Conservation (phyloP, 73 alveolate species). For the Paramecium sexaurelia region DNA sequence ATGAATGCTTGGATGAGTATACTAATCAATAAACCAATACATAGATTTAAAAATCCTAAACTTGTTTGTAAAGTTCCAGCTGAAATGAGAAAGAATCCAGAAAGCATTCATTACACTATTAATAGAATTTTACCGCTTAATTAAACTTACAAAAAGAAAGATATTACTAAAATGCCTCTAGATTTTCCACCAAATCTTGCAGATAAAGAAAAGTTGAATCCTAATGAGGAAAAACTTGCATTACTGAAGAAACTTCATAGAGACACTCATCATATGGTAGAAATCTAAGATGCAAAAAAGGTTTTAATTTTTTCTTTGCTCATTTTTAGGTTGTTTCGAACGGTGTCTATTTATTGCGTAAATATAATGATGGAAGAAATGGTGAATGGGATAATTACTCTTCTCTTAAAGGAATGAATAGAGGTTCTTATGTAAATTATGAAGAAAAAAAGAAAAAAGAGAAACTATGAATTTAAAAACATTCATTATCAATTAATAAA, state of each 20-base stretch:
- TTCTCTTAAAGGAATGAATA: conserved; percentile 57
- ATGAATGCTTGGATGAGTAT: conserved; percentile 95
- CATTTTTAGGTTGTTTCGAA: conserved; percentile 59
- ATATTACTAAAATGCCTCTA: conserved; percentile 64
- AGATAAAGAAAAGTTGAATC: conserved; percentile 76
- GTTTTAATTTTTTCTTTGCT: conserved; percentile 66
- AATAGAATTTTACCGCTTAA: conserved; percentile 86
- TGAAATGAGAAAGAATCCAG: conserved; percentile 86
- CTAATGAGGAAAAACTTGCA: conserved; percentile 84
- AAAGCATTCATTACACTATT: conserved; percentile 89
- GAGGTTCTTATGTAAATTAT: conserved; percentile 45
- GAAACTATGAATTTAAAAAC: background rate
- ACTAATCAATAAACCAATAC: conserved; percentile 93
- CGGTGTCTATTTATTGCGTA: conserved; percentile 88
- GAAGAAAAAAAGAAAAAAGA: background rate
- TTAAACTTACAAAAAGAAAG: conserved; percentile 72
- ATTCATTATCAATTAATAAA: background rate
- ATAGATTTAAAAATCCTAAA: conserved; percentile 91
- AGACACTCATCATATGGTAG: conserved; percentile 83
- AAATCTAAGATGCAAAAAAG: conserved; percentile 68
- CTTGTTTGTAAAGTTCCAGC: conserved; percentile 82
- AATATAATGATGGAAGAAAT: conserved; percentile 93
- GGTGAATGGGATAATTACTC: conserved; percentile 91
- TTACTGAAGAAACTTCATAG: conserved; percentile 76
- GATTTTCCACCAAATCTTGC: conserved; percentile 72